Conservation (phyloP, 768 basidiomycete genomes). For the Hypsizygus marmoreus region DNA sequence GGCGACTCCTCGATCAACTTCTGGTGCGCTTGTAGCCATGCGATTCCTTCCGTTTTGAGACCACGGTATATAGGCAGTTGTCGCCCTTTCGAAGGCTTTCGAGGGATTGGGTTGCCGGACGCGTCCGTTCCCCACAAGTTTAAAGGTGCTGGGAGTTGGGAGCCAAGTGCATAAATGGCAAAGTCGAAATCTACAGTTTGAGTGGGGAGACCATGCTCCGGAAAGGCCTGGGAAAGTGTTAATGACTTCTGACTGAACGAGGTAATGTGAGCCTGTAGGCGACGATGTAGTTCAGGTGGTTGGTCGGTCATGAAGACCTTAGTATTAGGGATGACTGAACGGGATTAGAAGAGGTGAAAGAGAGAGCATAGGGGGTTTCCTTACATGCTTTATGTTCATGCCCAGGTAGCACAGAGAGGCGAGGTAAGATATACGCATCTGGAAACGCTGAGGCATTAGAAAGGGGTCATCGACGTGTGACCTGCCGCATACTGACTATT, state of each 20-base stretch:
- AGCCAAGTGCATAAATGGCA: slow-evolving; percentile 62
- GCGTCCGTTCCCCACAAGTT: slow-evolving; percentile 48
- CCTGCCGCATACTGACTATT: slow-evolving; percentile 36
- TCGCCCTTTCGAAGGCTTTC: slow-evolving; percentile 2
- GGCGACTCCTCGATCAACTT: slow-evolving; percentile 43
- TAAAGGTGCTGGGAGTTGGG: slow-evolving; percentile 54
- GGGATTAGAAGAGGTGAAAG: background rate
- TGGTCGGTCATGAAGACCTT: slow-evolving; percentile 42
- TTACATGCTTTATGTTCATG: slow-evolving; percentile 68
- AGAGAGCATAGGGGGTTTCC: slow-evolving; percentile 14
- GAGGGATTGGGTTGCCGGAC: slow-evolving; percentile 5
- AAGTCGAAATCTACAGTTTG: slow-evolving; percentile 52
- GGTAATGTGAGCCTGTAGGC: slow-evolving; percentile 47
- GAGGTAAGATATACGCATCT: slow-evolving; percentile 62
- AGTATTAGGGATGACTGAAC: slow-evolving; percentile 53
- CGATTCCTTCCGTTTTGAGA: slow-evolving; percentile 48
- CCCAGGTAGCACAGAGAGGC: slow-evolving; percentile 57
- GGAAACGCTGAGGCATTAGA: too few species aligned
- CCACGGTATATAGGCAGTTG: slow-evolving; percentile 35
- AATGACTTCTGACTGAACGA: slow-evolving; percentile 40
- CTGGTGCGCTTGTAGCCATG: slow-evolving; percentile 55
- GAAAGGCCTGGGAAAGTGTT: slow-evolving; percentile 49
- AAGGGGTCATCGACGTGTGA: background rate
- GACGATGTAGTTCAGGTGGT: slow-evolving; percentile 29
- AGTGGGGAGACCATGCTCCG: slow-evolving; percentile 42